phyloP scores from a whole-genome alignment of 768 basidiomycete genomes.

The Amyloporia xantha region DNA sequence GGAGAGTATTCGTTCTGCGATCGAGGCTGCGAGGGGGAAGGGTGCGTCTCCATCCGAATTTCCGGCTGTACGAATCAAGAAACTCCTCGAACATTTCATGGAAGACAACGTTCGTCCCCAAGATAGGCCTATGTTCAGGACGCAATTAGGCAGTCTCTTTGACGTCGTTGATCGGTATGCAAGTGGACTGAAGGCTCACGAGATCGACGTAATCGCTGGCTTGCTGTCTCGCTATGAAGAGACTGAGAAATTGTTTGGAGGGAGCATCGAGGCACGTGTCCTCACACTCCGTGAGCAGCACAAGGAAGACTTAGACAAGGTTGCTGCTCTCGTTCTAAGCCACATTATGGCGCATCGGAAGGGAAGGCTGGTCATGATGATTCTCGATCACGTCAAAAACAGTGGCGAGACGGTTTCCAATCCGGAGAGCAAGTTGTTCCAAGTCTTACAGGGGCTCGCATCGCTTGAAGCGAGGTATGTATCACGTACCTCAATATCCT shows the following conservation, averaged over 20 bases:
- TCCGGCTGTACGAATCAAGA: constrained; percentile 82
- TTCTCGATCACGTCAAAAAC: constrained; percentile 87
- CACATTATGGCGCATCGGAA: constrained; percentile 96
- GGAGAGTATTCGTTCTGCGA: constrained; percentile 69
- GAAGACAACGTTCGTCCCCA: constrained; percentile 74
- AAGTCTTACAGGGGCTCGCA: constrained; percentile 76
- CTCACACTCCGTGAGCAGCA: constrained; percentile 85
- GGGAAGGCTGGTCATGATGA: constrained; percentile 75
- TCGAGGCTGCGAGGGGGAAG: constrained; percentile 73
- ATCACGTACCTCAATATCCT: too few species aligned
- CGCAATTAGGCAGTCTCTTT: constrained; percentile 61
- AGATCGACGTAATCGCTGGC: constrained; percentile 68
- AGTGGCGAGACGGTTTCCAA: constrained; percentile 71
- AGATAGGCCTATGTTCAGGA: constrained; percentile 75
- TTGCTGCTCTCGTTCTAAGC: constrained; percentile 79
- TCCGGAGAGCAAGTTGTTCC: constrained; percentile 64
- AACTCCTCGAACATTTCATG: constrained; percentile 78
- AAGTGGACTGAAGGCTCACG: constrained; percentile 81
- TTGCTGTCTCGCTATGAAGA: constrained; percentile 75
- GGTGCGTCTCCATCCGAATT: constrained; percentile 68
- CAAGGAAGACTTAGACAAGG: constrained; percentile 89
- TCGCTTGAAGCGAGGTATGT: constrained; percentile 82
- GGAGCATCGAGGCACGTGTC: constrained; percentile 89
- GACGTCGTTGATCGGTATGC: constrained; percentile 76
- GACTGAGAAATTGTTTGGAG: constrained; percentile 90